phyloP scores from a whole-genome alignment of 2,329 filamentous ascomycete species.

The Colletotrichum brevisporum region DNA sequence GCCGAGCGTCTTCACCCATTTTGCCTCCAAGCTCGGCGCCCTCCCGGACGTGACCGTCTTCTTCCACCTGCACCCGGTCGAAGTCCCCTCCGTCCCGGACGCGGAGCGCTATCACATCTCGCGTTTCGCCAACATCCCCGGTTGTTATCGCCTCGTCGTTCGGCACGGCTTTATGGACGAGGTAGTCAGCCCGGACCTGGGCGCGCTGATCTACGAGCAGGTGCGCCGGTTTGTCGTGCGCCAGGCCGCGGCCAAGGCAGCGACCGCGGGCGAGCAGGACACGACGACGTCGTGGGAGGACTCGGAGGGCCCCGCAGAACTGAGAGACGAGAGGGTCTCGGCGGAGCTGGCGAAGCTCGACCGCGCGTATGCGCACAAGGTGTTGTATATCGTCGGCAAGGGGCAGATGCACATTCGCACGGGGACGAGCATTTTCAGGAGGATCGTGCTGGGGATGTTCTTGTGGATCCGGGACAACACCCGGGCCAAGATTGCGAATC shows the following conservation, averaged over 20 bases:
- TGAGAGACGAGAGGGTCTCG: slow-evolving; percentile 45
- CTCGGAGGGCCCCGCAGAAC: slow-evolving; percentile 40
- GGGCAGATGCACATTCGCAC: slow-evolving; percentile 68
- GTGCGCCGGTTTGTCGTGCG: slow-evolving; percentile 66
- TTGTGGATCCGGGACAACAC: slow-evolving; percentile 77
- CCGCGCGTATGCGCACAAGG: slow-evolving; percentile 61
- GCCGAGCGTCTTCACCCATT: slow-evolving; percentile 79
- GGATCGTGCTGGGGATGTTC: slow-evolving; percentile 66
- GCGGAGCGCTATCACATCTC: slow-evolving; percentile 63
- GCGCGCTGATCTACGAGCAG: slow-evolving; percentile 68
- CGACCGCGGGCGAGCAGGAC: slow-evolving; percentile 37
- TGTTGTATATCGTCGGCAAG: slow-evolving; percentile 73
- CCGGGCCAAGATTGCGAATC: slow-evolving; percentile 74
- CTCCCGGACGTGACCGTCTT: slow-evolving; percentile 79
- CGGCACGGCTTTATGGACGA: slow-evolving; percentile 82
- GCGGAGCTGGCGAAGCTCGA: slow-evolving; percentile 61
- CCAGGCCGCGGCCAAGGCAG: slow-evolving; percentile 44
- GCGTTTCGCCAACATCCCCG: slow-evolving; percentile 63
- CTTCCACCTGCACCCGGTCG: slow-evolving; percentile 78
- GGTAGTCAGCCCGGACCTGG: slow-evolving; percentile 76
- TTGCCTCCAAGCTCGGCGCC: slow-evolving; percentile 78
- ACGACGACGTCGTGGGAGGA: slow-evolving; percentile 24
- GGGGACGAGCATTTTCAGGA: slow-evolving; percentile 58
- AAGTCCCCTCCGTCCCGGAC: slow-evolving; percentile 67
- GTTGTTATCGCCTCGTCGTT: slow-evolving; percentile 78